phyloP scores from a whole-genome alignment of 306 rosid species.

The Potentilla sterilis region DNA sequence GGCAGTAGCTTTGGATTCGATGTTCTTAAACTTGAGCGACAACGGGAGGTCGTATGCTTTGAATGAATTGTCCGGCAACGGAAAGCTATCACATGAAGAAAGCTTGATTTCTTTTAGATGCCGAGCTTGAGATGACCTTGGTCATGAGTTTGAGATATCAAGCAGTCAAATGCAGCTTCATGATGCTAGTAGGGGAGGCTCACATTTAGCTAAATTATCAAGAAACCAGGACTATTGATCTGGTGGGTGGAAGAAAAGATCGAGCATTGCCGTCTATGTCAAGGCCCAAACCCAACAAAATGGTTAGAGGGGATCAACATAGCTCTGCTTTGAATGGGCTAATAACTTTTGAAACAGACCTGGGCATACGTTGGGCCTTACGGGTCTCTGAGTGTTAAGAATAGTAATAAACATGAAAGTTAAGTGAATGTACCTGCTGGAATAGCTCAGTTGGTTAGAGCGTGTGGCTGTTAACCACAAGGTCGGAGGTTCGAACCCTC shows the following conservation, averaged over 20 bases:
- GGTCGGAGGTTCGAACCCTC: conserved; percentile 4
- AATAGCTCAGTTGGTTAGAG: not conserved
- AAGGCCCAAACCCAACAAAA: not conserved
- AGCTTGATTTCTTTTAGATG: not conserved
- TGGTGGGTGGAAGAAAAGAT: not conserved
- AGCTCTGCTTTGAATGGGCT: not conserved
- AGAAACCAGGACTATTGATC: not conserved
- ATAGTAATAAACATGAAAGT: not conserved
- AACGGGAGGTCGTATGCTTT: too few relatives aligned
- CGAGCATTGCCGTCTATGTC: too few relatives aligned
- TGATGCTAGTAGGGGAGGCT: not conserved
- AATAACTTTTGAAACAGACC: not conserved
- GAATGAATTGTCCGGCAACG: too few relatives aligned
- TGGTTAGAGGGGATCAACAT: not conserved
- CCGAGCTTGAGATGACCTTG: not conserved
- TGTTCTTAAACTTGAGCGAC: too few relatives aligned
- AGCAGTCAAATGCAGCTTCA: not conserved
- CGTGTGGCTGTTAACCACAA: conserved; percentile 7
- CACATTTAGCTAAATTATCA: not conserved
- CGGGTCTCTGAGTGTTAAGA: not conserved
- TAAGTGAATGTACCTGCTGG: not conserved
- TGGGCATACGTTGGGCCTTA: not conserved
- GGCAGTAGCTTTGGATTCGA: too few relatives aligned
- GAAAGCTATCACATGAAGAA: not conserved
- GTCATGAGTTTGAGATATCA: not conserved